Evolutionary conservation across 2,329 filamentous ascomycete genomes (phyloP).

Genomic region (Colletotrichum trifolii): DNA sequence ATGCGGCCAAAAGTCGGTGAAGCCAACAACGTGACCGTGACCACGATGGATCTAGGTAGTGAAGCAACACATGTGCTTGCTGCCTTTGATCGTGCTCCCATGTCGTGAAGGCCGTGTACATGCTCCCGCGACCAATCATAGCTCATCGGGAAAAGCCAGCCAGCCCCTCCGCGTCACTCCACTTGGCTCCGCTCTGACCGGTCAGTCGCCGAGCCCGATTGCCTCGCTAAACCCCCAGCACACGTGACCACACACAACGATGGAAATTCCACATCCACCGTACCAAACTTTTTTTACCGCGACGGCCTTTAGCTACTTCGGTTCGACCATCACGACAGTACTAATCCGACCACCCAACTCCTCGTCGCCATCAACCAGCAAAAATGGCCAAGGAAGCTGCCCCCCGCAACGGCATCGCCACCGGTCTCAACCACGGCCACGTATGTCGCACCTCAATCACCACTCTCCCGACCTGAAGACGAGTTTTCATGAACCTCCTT

Average conservation of each 20-base stretch:
- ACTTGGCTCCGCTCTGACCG: neutral
- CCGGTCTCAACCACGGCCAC: constrained; percentile 73
- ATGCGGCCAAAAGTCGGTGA: constrained; percentile 19
- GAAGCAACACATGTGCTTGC: neutral
- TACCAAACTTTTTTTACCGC: constrained; percentile 24
- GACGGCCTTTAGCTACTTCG: constrained; percentile 23
- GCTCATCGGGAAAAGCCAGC: neutral
- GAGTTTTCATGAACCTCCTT: neutral
- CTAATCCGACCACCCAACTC: constrained; percentile 42
- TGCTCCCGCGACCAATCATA: constrained; percentile 2
- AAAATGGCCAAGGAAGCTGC: constrained; percentile 71
- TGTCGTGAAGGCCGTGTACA: neutral
- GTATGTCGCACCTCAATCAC: constrained; percentile 60
- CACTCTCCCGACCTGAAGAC: constrained; percentile 20
- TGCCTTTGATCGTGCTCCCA: neutral
- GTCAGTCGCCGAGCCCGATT: constrained; percentile 10
- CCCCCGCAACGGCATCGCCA: constrained; percentile 67
- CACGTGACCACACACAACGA: constrained; percentile 44
- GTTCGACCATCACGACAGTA: constrained; percentile 44
- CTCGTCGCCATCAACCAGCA: constrained; percentile 44
- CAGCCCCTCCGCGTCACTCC: neutral
- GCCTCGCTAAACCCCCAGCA: constrained; percentile 36
- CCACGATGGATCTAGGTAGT: too few relatives aligned
- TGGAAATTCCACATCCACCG: constrained; percentile 21
- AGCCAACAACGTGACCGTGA: neutral